These are phyloP conservation scores for Pyricularia sp. DNA, from an alignment of 2,329 filamentous ascomycete species.

Conservation along the genomic window DNA sequence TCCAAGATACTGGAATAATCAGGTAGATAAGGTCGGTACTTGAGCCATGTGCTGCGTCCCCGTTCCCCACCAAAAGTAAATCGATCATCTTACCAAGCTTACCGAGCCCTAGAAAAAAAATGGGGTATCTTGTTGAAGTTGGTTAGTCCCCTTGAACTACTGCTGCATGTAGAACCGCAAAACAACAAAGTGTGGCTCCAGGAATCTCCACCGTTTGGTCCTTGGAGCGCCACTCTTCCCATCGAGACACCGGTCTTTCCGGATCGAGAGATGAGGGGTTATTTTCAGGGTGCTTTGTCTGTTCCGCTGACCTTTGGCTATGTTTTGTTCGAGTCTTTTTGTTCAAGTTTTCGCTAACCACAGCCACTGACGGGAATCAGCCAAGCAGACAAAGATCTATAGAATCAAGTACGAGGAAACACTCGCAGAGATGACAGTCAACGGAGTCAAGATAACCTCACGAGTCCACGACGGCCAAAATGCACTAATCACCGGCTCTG, in stretches of 20 bases:
- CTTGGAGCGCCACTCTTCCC: background rate
- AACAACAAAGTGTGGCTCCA: background rate
- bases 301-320: too few relatives aligned
- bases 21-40: too few relatives aligned
- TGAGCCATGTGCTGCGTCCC: too few relatives aligned
- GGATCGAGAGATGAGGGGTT: background rate
- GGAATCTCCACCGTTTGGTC: background rate
- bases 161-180: background rate
- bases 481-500: conserved; percentile 70
- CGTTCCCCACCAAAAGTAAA: too few relatives aligned
- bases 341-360: background rate
- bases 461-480: conserved; percentile 61
- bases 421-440: background rate
- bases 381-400: background rate
- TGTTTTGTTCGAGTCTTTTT: background rate
- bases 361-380: background rate
- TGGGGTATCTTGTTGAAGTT: too few relatives aligned
- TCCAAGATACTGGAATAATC: too few relatives aligned
- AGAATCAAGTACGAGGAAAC: background rate
- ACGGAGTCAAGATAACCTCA: background rate
- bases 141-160: background rate
- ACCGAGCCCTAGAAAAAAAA: too few relatives aligned
- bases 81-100: too few relatives aligned
- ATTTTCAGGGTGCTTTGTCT: background rate
- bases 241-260: background rate